Percentiles rank a stretch among this genome's conserved stretches.
Evolutionary conservation across 1,139 yeast species (phyloP).

Genomic region (Lodderomyces oxycetoniae): DNA sequence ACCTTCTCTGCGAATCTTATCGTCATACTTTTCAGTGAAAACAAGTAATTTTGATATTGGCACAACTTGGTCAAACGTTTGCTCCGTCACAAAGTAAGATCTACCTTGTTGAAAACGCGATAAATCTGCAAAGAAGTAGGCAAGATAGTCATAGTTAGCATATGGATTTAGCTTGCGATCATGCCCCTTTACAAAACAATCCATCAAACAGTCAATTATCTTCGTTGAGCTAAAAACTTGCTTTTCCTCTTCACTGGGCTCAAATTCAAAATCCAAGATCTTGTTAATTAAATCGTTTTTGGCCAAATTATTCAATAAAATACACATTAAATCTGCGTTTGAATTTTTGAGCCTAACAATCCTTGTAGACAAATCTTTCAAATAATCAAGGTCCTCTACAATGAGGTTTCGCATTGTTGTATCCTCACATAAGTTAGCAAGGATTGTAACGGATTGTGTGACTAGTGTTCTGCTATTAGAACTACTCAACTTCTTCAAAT

Average conservation of each 20-base stretch:
- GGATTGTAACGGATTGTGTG: constrained; percentile 68
- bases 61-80: constrained; percentile 69
- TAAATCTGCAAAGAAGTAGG: constrained; percentile 86
- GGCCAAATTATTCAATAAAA: constrained; percentile 78
- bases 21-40: constrained; percentile 76
- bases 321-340: constrained; percentile 79
- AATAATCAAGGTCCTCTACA: constrained; percentile 58
- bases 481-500: constrained; percentile 56
- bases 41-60: constrained; percentile 79
- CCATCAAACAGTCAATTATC: constrained; percentile 81
- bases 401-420: constrained; percentile 56
- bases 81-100: constrained; percentile 66
- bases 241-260: constrained; percentile 28
- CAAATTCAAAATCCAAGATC: constrained; percentile 47
- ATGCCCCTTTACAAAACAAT: constrained; percentile 82
- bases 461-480: constrained; percentile 49
- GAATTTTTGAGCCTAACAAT: constrained; percentile 54
- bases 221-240: constrained; percentile 50
- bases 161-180: constrained; percentile 65
- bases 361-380: constrained; percentile 50
- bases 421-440: constrained; percentile 81
- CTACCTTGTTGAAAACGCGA: constrained; percentile 72
- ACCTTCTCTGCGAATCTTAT: constrained; percentile 82
- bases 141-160: constrained; percentile 77
- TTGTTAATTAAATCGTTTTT: constrained; percentile 63